A percentile compares a stretch with the other conserved stretches of the same genome.
Conservation (phyloP, 495 filamentous ascomycete genomes). For the Lasiosphaeria miniovina region DNA sequence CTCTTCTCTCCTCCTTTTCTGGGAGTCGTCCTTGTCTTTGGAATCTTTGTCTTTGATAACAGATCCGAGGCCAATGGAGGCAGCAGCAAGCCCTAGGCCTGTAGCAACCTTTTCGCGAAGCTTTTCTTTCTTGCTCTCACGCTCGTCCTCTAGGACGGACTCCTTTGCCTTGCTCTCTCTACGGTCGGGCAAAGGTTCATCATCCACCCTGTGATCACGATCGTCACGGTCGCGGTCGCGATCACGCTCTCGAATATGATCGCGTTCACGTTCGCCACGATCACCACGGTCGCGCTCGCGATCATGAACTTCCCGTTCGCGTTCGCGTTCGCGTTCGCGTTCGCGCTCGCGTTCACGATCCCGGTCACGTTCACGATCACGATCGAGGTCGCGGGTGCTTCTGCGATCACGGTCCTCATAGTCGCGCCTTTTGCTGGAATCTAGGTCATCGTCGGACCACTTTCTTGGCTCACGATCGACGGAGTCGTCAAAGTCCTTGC, state of each 20-base stretch:
- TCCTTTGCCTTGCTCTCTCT: slow-evolving; percentile 22
- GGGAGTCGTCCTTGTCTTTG: slow-evolving; percentile 19
- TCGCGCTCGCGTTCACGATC: slow-evolving; percentile 12
- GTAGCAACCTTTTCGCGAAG: slow-evolving; percentile 36
- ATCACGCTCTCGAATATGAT: slow-evolving; percentile 10
- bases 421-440: slow-evolving; percentile 20
- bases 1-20: slow-evolving; percentile 16
- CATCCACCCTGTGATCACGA: no score
- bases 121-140: slow-evolving; percentile 26
- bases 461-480: slow-evolving; percentile 33
- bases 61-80: slow-evolving; percentile 34
- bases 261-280: slow-evolving; percentile 21
- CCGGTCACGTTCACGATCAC: slow-evolving; percentile 16
- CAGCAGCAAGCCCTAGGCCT: slow-evolving; percentile 37
- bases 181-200: slow-evolving; percentile 26
- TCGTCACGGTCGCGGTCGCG: not conserved
- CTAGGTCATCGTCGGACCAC: slow-evolving; percentile 37
- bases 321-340: slow-evolving; percentile 15
- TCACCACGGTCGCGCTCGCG: slow-evolving; percentile 15
- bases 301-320: not conserved
- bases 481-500: slow-evolving; percentile 19
- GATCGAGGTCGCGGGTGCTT: slow-evolving; percentile 21
- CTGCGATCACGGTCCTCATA: slow-evolving; percentile 25
- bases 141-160: slow-evolving; percentile 23
- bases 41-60: slow-evolving; percentile 31